Evolutionary conservation across 352 stramenopile genomes (phyloP), one percentile per base, ranked within the genome.

Genomic region (Globisporangium emineosum): DNA sequence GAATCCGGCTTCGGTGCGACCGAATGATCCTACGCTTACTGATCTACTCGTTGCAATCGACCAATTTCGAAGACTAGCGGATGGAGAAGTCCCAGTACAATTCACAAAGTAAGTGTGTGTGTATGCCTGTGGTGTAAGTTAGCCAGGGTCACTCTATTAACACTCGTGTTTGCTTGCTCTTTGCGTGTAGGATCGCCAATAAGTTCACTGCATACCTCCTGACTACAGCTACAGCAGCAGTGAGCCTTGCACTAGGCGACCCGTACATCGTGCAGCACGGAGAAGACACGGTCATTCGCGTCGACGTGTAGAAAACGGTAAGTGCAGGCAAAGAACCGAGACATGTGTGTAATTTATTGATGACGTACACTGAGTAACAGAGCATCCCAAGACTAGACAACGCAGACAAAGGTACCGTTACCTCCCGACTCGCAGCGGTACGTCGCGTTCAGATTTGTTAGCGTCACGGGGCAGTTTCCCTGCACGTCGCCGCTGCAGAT

Each of bases 101-200:
- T 43, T 79, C 37, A 58, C 45, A 19, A 58, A 65, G 72, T 75
- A 75, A 69, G 67, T 71, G 21, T 23, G n/a, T 17, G 15, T 50
- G 27, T 35, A 1, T 4, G 13, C 6, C 13, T 56, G 27, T 17
- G 12, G 9, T 29, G 19, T 3, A 23, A 23, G 0, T 40, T 40
- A 17, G 25, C 5, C 23, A 33, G 19, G 27, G 27, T 5, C 13
- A 37, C 15, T 27, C 40, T 23, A 58, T 59, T 56, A 10, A 32
- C n/a, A 19, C 33, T 40, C 33, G 42, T 25, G 3, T 58, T 3
- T 56, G 17, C 12, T 50, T 21, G 3, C 17, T 21, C 23, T 29
- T 19, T 19, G 32, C 12, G 21, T 33, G 32, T 25, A 65, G 60
- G 29, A 65, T 30, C 0, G 30, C 51, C 21, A 40, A 35, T 33